Conservation (phyloP, 1,139 yeast genomes). For the Saccharomycopsis phalli region DNA sequence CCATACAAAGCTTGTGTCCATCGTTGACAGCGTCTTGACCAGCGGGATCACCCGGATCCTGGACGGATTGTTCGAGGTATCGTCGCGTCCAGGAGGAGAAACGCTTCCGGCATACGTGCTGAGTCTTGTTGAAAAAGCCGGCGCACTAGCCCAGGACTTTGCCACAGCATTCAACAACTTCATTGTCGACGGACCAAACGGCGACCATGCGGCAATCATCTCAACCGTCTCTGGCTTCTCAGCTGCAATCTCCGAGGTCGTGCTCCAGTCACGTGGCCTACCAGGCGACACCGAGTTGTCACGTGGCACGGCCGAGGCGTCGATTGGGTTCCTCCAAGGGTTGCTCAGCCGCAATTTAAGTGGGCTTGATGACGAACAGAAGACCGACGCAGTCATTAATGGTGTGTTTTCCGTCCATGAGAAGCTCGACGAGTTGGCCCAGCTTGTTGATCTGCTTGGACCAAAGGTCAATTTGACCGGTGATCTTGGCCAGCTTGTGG, state of each 20-base stretch:
- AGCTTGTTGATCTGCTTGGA: constrained; percentile 49
- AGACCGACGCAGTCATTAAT: constrained; percentile 67
- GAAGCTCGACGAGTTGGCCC: constrained; percentile 50
- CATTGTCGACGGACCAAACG: constrained; percentile 69
- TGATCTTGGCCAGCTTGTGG: constrained; percentile 64
- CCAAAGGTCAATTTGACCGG: constrained; percentile 43
- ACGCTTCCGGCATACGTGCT: constrained; percentile 67
- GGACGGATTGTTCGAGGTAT: constrained; percentile 62
- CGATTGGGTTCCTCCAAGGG: constrained; percentile 55
- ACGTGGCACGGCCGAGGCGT: constrained; percentile 48
- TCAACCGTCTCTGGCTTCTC: constrained; percentile 62
- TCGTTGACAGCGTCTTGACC: constrained; percentile 65
- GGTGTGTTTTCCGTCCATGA: constrained; percentile 71
- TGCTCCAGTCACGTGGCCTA: constrained; percentile 65
- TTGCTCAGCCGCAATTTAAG: constrained; percentile 47
- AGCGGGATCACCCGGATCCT: constrained; percentile 69
- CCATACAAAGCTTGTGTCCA: constrained; percentile 40
- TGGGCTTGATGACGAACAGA: constrained; percentile 49
- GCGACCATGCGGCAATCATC: constrained; percentile 61
- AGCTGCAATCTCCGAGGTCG: constrained; percentile 53
- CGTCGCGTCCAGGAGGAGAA: constrained; percentile 68
- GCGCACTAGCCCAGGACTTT: constrained; percentile 71
- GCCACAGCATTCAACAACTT: constrained; percentile 71
- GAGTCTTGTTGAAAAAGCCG: constrained; percentile 63
- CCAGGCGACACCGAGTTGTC: constrained; percentile 43